A percentile compares a stretch with the other conserved stretches of the same genome.
Evolutionary conservation across 768 basidiomycete species (phyloP).

Genomic region (Gymnopilus dilepis): DNA sequence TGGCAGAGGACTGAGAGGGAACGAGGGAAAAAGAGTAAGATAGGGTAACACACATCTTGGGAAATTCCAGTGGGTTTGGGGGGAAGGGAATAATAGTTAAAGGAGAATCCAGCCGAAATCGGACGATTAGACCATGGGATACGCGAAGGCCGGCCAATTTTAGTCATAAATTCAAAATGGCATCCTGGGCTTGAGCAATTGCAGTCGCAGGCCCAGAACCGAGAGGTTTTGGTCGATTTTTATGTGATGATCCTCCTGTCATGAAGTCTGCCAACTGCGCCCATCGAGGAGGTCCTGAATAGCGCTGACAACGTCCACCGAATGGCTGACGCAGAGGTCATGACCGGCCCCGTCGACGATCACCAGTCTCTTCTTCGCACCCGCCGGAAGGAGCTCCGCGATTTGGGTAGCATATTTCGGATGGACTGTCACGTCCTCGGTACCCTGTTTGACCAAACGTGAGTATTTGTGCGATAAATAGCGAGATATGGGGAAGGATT

Average conservation of each 20-base stretch:
- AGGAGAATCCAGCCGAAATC: too few relatives aligned
- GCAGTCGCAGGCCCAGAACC: not conserved
- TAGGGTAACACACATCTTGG: too few relatives aligned
- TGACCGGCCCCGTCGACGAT: slow-evolving; percentile 59
- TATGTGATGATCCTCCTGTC: not conserved
- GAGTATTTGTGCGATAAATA: not conserved
- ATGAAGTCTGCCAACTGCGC: slow-evolving; percentile 15
- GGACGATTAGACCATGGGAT: too few relatives aligned
- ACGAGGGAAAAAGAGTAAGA: too few relatives aligned
- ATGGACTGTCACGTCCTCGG: slow-evolving; percentile 59
- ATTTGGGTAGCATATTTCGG: slow-evolving; percentile 57
- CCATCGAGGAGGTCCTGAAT: slow-evolving; percentile 38
- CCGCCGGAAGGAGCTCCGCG: slow-evolving; percentile 45
- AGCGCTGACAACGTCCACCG: slow-evolving; percentile 37
- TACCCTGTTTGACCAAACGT: slow-evolving; percentile 48
- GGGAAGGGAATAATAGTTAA: too few relatives aligned
- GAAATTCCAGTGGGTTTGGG: too few relatives aligned
- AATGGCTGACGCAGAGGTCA: slow-evolving; percentile 53
- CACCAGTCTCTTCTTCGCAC: slow-evolving; percentile 45
- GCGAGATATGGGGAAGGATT: not conserved
- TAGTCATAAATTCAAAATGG: too few relatives aligned
- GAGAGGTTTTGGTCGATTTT: not conserved
- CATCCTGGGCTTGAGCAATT: not conserved
- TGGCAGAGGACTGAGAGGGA: too few relatives aligned
- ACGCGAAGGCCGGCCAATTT: too few relatives aligned